Evolutionary conservation across 768 basidiomycete species (phyloP).

Genomic region (Tylopilus sp.): DNA sequence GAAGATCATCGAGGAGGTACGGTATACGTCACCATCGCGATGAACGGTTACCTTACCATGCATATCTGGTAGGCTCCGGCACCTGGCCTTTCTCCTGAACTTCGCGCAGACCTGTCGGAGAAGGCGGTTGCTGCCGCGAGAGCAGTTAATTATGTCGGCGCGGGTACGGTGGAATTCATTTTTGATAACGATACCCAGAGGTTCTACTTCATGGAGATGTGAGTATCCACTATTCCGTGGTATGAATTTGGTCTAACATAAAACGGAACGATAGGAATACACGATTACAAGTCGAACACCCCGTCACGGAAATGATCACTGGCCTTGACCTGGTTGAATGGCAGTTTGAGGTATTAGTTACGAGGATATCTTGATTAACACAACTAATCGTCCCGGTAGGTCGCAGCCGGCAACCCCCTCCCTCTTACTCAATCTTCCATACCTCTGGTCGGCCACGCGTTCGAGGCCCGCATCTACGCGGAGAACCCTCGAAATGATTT

Average conservation of each 20-base stretch:
- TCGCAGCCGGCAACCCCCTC: slow-evolving; percentile 85
- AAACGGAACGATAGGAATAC: slow-evolving; percentile 66
- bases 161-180: slow-evolving; percentile 95
- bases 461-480: slow-evolving; percentile 94
- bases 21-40: neutral
- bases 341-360: slow-evolving; percentile 72
- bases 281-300: slow-evolving; percentile 84
- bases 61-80: slow-evolving; percentile 68
- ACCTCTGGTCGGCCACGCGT: slow-evolving; percentile 87
- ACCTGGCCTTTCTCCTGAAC: slow-evolving; percentile 75
- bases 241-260: neutral
- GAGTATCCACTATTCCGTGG: slow-evolving; percentile 21
- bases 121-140: slow-evolving; percentile 92
- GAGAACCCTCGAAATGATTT: slow-evolving; percentile 94
- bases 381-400: slow-evolving; percentile 36
- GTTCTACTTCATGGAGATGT: slow-evolving; percentile 98
- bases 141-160: slow-evolving; percentile 89
- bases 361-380: neutral
- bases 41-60: neutral
- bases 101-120: slow-evolving; percentile 74
- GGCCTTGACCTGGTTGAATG: slow-evolving; percentile 95
- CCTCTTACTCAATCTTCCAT: slow-evolving; percentile 75
- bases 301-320: slow-evolving; percentile 95
- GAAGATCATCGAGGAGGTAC: slow-evolving; percentile 90
- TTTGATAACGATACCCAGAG: slow-evolving; percentile 85